These are phyloP conservation scores for Phytophthora aleatoria DNA, from an alignment of 352 stramenopile genomes.

Conservation along the genomic window DNA sequence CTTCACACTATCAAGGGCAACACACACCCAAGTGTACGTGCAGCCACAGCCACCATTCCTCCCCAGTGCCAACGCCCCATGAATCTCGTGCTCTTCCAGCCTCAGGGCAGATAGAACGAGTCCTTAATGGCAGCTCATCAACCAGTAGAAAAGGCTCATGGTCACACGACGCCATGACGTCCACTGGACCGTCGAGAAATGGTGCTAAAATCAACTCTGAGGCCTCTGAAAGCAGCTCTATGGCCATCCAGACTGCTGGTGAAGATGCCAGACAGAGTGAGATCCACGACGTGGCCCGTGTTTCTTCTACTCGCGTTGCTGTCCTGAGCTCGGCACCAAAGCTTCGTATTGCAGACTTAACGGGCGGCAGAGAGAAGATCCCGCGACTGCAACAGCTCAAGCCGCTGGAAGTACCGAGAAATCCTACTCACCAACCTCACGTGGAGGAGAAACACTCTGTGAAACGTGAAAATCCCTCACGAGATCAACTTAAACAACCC, in stretches of 20 bases:
- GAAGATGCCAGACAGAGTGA: conserved; percentile 1
- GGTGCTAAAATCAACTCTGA: not conserved
- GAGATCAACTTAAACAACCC: conserved; percentile 18
- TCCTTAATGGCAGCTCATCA: conserved; percentile 7
- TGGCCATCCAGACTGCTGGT: conserved; percentile 3
- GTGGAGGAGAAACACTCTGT: conserved; percentile 6
- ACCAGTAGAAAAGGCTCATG: not conserved
- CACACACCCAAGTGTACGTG: conserved; percentile 3
- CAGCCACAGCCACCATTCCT: conserved; percentile 12
- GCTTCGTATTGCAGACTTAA: conserved; percentile 15
- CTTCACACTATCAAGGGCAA: conserved; percentile 1
- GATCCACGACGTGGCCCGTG: not conserved
- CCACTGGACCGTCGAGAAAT: not conserved
- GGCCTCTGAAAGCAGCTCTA: not conserved
- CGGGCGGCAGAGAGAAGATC: conserved; percentile 1
- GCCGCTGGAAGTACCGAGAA: conserved; percentile 21
- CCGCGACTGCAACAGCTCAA: conserved; percentile 25
- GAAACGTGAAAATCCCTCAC: conserved; percentile 5
- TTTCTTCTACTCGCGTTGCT: conserved; percentile 9
- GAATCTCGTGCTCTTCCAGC: not conserved
- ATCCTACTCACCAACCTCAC: conserved; percentile 3
- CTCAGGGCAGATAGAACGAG: not conserved
- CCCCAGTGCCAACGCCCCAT: not conserved
- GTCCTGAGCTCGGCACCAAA: conserved; percentile 23
- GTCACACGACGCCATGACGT: not conserved